Conservation (phyloP, 1,139 yeast genomes). For the Yamadazyma buinensis region DNA sequence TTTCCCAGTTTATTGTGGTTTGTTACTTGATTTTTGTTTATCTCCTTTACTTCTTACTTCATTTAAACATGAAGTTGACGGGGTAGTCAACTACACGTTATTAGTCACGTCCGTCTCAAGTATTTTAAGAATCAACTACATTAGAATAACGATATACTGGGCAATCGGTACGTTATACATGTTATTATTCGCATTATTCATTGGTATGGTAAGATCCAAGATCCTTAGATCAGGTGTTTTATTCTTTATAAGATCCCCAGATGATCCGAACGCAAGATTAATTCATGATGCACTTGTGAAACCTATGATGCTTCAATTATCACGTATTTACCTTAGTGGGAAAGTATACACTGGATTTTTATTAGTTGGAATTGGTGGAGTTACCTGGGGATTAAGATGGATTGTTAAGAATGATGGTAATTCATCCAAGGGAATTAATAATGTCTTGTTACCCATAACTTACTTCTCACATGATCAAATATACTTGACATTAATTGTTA, state of each 20-base stretch:
- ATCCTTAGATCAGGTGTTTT: slow-evolving; percentile 86
- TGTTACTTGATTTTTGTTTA: slow-evolving; percentile 65
- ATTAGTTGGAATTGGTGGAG: slow-evolving; percentile 68
- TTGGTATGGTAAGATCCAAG: slow-evolving; percentile 71
- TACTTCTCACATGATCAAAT: slow-evolving; percentile 6
- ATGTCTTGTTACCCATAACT: slow-evolving; percentile 28
- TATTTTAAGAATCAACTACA: slow-evolving; percentile 19
- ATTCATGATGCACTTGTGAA: slow-evolving; percentile 83
- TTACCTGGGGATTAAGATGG: slow-evolving; percentile 49
- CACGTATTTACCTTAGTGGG: slow-evolving; percentile 72
- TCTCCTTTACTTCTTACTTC: slow-evolving; percentile 46
- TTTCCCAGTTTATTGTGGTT: slow-evolving; percentile 87
- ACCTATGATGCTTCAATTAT: slow-evolving; percentile 67
- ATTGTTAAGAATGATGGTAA: slow-evolving; percentile 17
- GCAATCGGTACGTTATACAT: slow-evolving; percentile 76
- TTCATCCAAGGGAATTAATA: slow-evolving; percentile 15
- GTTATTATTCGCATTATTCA: slow-evolving; percentile 82
- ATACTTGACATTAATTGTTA: slow-evolving; percentile 5
- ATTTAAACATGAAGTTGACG: slow-evolving; percentile 10
- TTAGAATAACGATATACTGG: slow-evolving; percentile 52
- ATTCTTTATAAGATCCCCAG: slow-evolving; percentile 89
- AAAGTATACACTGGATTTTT: slow-evolving; percentile 74
- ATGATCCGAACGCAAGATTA: slow-evolving; percentile 87
- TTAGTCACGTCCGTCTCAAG: slow-evolving; percentile 24
- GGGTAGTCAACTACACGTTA: slow-evolving; percentile 10